Percentiles rank a stretch among this genome's conserved stretches.
Evolutionary conservation across 164 flowering plant genomes (phyloP).

Genomic region (Dillenia turbinata): DNA sequence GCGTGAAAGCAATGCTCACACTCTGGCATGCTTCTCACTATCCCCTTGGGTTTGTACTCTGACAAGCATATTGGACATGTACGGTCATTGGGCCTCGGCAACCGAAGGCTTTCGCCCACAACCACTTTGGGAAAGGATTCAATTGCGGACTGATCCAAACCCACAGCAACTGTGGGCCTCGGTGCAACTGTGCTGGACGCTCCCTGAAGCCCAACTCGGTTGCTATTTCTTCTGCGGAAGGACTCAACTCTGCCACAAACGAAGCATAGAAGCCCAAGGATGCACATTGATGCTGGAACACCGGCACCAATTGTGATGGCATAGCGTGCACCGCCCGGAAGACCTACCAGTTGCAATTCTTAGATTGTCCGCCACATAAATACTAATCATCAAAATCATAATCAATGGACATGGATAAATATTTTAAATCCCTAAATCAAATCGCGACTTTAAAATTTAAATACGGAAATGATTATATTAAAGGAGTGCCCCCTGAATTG

Average conservation of each 20-base stretch:
- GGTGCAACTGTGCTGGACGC: neutral
- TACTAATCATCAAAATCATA: too few relatives aligned
- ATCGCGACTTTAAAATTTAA: too few relatives aligned
- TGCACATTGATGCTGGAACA: constrained; percentile 8
- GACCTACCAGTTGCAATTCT: constrained; percentile 5
- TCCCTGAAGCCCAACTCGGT: constrained; percentile 1
- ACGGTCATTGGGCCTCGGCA: neutral
- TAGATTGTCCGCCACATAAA: too few relatives aligned
- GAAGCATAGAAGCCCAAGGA: constrained; percentile 11
- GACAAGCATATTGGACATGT: constrained; percentile 1
- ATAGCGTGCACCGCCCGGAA: constrained; percentile 19
- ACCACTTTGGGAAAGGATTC: constrained; percentile 7
- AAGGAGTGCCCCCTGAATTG: too few relatives aligned
- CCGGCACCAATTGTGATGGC: constrained; percentile 24
- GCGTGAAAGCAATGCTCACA: too few relatives aligned
- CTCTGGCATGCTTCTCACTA: neutral
- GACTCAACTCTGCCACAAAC: constrained; percentile 13
- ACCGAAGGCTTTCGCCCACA: neutral
- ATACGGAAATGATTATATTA: too few relatives aligned
- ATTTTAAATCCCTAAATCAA: too few relatives aligned
- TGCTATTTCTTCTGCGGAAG: neutral
- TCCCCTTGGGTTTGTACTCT: constrained; percentile 14
- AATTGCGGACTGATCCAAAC: constrained; percentile 10
- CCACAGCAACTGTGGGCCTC: neutral
- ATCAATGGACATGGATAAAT: too few relatives aligned